These are phyloP conservation scores for Vitis hybrid DNA, from an alignment of 177 flowering plant genomes.

Conservation along the genomic window DNA sequence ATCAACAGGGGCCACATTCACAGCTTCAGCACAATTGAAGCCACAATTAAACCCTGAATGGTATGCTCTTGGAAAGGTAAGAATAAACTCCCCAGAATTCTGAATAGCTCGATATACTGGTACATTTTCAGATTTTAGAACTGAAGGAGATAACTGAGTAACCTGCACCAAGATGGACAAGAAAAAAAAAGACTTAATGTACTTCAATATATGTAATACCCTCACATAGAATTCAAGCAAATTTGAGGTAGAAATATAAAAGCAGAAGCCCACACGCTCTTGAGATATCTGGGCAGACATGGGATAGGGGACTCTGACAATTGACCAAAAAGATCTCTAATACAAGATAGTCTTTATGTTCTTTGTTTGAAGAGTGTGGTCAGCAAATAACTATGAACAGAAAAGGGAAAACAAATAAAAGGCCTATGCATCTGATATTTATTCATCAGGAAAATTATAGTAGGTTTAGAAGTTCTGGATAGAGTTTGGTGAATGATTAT, in stretches of 20 bases:
- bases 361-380: too few species aligned
- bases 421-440: too few species aligned
- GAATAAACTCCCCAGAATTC: slow-evolving; percentile 81
- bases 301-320: neutral
- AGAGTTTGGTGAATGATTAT: too few species aligned
- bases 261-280: slow-evolving; percentile 1
- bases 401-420: too few species aligned
- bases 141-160: slow-evolving; percentile 87
- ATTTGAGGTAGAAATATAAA: neutral
- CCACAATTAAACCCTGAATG: slow-evolving; percentile 94
- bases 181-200: neutral
- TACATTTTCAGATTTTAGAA: slow-evolving; percentile 73
- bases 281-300: neutral
- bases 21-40: slow-evolving; percentile 95
- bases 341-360: too few species aligned
- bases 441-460: too few species aligned
- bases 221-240: neutral
- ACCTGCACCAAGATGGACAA: slow-evolving; percentile 44
- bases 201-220: neutral
- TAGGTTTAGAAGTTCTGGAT: too few species aligned
- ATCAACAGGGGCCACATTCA: slow-evolving; percentile 90
- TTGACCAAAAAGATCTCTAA: too few species aligned
- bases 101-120: slow-evolving; percentile 80
- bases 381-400: too few species aligned
- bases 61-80: slow-evolving; percentile 91